Percentiles rank a stretch among this genome's conserved stretches.
phyloP scores from a whole-genome alignment of 331 rosid species.

The Spiraea crenata region DNA sequence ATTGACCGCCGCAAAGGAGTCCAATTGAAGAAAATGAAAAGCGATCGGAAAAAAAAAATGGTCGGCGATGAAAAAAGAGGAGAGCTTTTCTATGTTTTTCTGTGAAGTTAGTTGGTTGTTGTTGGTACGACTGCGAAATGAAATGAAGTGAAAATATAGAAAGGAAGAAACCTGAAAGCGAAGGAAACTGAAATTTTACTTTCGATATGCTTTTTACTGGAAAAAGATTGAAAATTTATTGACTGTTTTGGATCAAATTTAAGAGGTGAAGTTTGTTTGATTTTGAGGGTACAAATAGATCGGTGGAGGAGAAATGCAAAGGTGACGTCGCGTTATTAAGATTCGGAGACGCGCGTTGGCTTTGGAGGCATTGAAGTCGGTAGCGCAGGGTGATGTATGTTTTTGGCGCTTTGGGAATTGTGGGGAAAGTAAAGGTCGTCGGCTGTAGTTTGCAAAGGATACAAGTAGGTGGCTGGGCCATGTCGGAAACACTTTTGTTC shows the following conservation, averaged over 20 bases:
- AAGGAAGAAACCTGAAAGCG: not conserved
- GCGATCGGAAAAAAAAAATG: not conserved
- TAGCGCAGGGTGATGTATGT: not conserved
- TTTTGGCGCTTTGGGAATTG: not conserved
- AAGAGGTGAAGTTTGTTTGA: too few species aligned
- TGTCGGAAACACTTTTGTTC: too few species aligned
- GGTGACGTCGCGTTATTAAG: not conserved
- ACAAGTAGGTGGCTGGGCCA: too few species aligned
- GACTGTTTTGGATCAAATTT: too few species aligned
- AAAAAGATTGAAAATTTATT: too few species aligned
- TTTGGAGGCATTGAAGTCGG: not conserved
- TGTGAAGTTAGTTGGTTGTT: not conserved
- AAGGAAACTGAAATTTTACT: slow-evolving; percentile 8
- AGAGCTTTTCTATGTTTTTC: not conserved
- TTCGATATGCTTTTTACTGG: not conserved
- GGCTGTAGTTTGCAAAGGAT: not conserved
- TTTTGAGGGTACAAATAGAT: too few species aligned
- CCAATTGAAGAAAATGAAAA: not conserved
- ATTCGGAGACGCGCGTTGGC: not conserved
- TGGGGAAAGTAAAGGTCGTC: not conserved
- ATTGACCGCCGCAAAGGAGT: not conserved
- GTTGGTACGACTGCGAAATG: not conserved
- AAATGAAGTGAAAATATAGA: not conserved
- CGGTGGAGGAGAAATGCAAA: too few species aligned
- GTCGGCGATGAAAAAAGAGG: too few species aligned